Base-by-base conservation (phyloP, 202 grass and related monocot species). In the Setaria viridis region DNA sequence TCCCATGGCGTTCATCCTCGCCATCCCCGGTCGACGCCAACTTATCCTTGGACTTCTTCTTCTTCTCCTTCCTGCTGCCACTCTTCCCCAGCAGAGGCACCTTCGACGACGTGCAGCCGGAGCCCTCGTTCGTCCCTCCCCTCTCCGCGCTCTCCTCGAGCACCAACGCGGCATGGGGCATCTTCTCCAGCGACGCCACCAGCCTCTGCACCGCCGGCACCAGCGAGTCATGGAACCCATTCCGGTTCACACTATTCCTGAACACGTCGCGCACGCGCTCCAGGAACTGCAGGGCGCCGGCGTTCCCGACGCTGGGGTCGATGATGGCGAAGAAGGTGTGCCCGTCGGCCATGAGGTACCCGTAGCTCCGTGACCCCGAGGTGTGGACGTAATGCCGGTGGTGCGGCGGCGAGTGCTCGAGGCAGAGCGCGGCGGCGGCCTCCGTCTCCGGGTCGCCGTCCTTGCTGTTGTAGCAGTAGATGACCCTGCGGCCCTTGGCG, bases 281-380 rank as follows among this genome's bases (percentile, higher is more conserved):
- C 20, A 98, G 72, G 84, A 98, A 98, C 72, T 89, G 96, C 65
- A 92, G 65, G 4, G 90, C 88, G 17, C 84, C 93, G 4, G 39
- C 81, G 77, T 77, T 94, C 6, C 93, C 93, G 0, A 95, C 76
- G 4, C 79, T 94, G 3, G 91, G 93, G 46, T 95, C 91, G 4
- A 95, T 86, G 37, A 98, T 95, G 7, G 95, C 93, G 21, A 95
- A 98, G 89, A 94, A 98, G 1, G 89, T 91, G 86, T 89, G 78
- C 7, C 90, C 91, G 0, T 92, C 95, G 1, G 60, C 85, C 80
- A 86, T 88, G 54, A 98, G 54, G 58, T 87, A 98, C 4, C 90
- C 88, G 16, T 89, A 98, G 82, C 86, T 95, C 69, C 93, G 73
- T 0, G 81, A 63, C 1, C 91, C 95, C 1, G 49, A 11, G 0